These are phyloP conservation scores for Apium graveolens DNA, from an alignment of 129 eudicot species.

Conservation along the genomic window DNA sequence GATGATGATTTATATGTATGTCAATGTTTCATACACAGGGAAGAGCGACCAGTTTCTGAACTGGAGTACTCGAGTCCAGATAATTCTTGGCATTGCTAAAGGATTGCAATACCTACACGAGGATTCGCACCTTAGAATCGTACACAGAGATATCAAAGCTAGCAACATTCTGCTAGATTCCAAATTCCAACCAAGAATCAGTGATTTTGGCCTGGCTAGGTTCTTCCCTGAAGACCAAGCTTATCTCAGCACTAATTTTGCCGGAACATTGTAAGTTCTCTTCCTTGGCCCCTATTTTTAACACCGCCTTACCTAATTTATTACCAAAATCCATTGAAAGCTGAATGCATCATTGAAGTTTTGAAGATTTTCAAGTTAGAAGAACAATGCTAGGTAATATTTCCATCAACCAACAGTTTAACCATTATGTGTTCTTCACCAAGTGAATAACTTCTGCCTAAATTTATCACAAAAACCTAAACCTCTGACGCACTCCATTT, in stretches of 20 bases:
- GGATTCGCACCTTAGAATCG: conserved; percentile 64
- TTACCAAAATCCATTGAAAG: neutral
- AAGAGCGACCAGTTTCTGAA: conserved; percentile 36
- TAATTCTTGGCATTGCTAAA: conserved; percentile 58
- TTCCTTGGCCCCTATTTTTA: neutral
- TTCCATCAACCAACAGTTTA: too few relatives aligned
- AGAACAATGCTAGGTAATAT: too few relatives aligned
- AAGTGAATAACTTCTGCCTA: too few relatives aligned
- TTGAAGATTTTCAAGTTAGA: too few relatives aligned
- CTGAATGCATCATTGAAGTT: neutral
- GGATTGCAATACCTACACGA: conserved; percentile 75
- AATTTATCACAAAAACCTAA: too few relatives aligned
- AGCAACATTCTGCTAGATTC: conserved; percentile 65
- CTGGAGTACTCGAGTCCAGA: conserved; percentile 57
- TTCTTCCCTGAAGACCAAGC: conserved; percentile 78
- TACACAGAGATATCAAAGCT: conserved; percentile 77
- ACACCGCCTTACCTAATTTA: neutral
- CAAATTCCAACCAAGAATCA: conserved; percentile 61
- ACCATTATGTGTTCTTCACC: too few relatives aligned
- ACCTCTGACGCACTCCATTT: too few relatives aligned
- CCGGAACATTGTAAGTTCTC: conserved; percentile 62
- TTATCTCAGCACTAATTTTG: conserved; percentile 65
- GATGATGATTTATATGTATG: neutral
- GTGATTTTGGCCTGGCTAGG: conserved; percentile 75
- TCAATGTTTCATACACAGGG: conserved; percentile 27